Evolutionary conservation across 805 yeast species (phyloP), one percentile per base, ranked within the genome.

Genomic region (Candida manassasensis): DNA sequence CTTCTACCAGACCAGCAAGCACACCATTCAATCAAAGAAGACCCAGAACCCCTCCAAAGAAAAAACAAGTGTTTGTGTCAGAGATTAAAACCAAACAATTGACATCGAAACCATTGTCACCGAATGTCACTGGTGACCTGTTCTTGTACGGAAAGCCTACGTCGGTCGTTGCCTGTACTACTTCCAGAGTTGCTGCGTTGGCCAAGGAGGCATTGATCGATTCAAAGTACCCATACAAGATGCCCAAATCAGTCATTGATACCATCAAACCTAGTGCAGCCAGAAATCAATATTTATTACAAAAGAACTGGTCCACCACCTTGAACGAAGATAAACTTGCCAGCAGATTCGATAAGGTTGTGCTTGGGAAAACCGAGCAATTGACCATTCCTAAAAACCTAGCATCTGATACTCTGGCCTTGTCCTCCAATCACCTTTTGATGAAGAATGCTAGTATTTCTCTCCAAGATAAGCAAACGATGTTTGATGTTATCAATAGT

Each of bases 91-190:
- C 40, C 4, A 35, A 40, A 25, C 18, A 25, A 13, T 19, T 40
- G 15, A 27, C 9, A 7, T 15, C 42, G 6, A 22, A 19, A 3
- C 11, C 38, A 11, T 34, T 37, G 16, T 12, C 14, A 4, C 46
- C 46, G 4, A 19, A 27, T 7, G 13, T 42, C 24, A 37, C 11
- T 13, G 40, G 38, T 8, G 48, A 49, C 41, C 51, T 56, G 14
- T 63, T 67, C 42, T 55, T 67, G 36, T 53, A 67, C 45, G 70
- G 69, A 5, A 64, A 66, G 47, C 46, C 59, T 5, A 43, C 68
- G 21, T 46, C 50, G 32, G 42, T 59, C 29, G 53, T 53, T 40
- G 39, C 59, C 5, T 39, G 55, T 21, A 37, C 53, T 8, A 41
- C 56, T 13, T 48, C 66, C 6, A 53, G 71, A 43, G 56, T 65